A percentile compares a stretch with the other conserved stretches of the same genome.
Conservation (phyloP, 1,284 basidiomycete genomes). For the Schizophyllum amplum region DNA sequence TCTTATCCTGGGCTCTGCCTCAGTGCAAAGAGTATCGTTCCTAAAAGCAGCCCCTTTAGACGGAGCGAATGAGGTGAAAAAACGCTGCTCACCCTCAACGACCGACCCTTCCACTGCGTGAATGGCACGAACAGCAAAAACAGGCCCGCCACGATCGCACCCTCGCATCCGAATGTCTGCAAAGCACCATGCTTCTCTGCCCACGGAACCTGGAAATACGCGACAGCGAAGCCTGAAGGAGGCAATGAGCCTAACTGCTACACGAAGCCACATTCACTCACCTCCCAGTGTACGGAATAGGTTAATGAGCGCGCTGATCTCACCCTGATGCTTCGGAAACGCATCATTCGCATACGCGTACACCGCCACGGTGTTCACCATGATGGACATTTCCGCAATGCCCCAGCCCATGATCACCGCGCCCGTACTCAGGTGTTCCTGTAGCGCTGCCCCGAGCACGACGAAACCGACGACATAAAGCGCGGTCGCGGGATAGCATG, state of each 20-base stretch:
- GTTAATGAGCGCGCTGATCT: constrained; percentile 53
- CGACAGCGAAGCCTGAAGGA: constrained; percentile 45
- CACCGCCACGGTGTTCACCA: constrained; percentile 60
- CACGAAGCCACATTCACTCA: constrained; percentile 3
- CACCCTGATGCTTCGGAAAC: constrained; percentile 48
- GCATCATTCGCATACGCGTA: constrained; percentile 49
- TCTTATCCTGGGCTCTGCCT: too few species aligned
- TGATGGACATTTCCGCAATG: constrained; percentile 48
- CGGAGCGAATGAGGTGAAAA: neutral
- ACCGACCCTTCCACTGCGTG: constrained; percentile 32
- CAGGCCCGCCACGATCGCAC: constrained; percentile 37
- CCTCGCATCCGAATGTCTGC: constrained; percentile 44
- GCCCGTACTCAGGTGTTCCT: constrained; percentile 46
- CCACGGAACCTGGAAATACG: constrained; percentile 50
- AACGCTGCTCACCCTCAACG: constrained; percentile 26
- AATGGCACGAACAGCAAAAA: constrained; percentile 36
- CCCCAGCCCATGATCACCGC: constrained; percentile 64
- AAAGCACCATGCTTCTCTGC: constrained; percentile 37
- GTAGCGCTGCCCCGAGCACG: constrained; percentile 47
- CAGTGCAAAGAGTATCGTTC: constrained; percentile 11
- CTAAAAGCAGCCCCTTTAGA: neutral
- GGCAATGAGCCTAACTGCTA: too few species aligned
- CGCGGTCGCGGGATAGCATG: constrained; percentile 55
- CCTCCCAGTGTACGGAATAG: constrained; percentile 42
- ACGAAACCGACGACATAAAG: constrained; percentile 61